These are phyloP conservation scores for Halophytophthora polymorphica DNA, from an alignment of 352 stramenopile species.

Conservation along the genomic window DNA sequence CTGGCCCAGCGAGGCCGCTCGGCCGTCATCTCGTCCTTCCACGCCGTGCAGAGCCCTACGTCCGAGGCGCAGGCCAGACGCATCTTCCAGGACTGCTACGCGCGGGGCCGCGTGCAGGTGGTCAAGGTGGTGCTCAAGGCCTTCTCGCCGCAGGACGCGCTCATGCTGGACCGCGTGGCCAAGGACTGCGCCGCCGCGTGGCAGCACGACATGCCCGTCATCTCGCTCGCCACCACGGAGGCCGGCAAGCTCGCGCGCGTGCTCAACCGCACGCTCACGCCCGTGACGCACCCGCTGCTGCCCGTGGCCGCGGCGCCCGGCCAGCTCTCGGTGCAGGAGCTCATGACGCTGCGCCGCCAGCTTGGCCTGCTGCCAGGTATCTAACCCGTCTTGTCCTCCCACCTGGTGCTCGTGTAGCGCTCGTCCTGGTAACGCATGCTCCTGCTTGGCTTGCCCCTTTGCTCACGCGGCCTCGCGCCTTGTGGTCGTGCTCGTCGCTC, in stretches of 20 bases:
- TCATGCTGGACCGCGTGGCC: slow-evolving; percentile 78
- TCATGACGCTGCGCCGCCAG: slow-evolving; percentile 85
- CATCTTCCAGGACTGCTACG: slow-evolving; percentile 75
- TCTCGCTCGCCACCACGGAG: slow-evolving; percentile 93
- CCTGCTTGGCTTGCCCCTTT: slow-evolving; percentile 7
- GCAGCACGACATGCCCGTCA: slow-evolving; percentile 87
- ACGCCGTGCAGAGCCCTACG: slow-evolving; percentile 55
- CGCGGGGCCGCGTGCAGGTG: slow-evolving; percentile 70
- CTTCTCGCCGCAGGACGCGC: slow-evolving; percentile 75
- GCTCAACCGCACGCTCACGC: slow-evolving; percentile 94
- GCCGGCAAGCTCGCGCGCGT: slow-evolving; percentile 92
- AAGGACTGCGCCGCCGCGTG: slow-evolving; percentile 49
- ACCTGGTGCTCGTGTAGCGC: slow-evolving; percentile 6
- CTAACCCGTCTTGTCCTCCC: slow-evolving; percentile 21
- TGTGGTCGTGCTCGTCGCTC: too few species aligned
- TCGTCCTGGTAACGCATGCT: slow-evolving; percentile 20
- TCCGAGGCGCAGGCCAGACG: slow-evolving; percentile 40
- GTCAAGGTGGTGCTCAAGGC: slow-evolving; percentile 92
- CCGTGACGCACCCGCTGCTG: slow-evolving; percentile 93
- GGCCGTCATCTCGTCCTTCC: slow-evolving; percentile 78
- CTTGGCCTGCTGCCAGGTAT: slow-evolving; percentile 84
- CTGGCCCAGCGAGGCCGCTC: slow-evolving; percentile 38
- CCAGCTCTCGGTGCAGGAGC: slow-evolving; percentile 93
- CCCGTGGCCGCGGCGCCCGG: slow-evolving; percentile 93
- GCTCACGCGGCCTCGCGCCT: too few species aligned